A percentile compares a stretch with the other conserved stretches of the same genome.
Evolutionary conservation across 148 eudicot species (phyloP).

Genomic region (Gaultheria prostrata): DNA sequence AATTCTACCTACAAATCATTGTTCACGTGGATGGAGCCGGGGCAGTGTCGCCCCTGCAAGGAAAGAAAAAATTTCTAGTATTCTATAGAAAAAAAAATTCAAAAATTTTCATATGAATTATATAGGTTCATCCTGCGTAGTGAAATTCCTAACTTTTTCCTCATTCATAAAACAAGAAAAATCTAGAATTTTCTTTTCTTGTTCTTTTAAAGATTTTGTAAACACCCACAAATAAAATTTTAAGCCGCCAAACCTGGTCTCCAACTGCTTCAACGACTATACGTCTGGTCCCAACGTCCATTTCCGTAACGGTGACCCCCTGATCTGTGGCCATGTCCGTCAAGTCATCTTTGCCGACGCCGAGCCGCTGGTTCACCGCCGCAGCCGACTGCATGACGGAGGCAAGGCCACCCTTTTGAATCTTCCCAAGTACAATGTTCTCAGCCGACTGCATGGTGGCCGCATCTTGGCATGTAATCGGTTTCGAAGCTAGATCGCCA

Average conservation of each 20-base stretch:
- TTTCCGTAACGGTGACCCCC: slow-evolving; percentile 25
- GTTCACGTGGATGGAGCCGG: too few species aligned
- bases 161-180: too few species aligned
- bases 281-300: neutral
- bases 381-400: slow-evolving; percentile 67
- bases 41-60: too few species aligned
- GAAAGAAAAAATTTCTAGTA: too few species aligned
- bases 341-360: slow-evolving; percentile 24
- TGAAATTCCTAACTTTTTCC: too few species aligned
- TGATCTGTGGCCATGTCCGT: slow-evolving; percentile 22
- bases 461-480: slow-evolving; percentile 52
- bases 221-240: neutral
- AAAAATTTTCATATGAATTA: too few species aligned
- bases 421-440: slow-evolving; percentile 39
- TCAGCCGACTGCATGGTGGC: slow-evolving; percentile 65
- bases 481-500: slow-evolving; percentile 41
- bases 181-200: too few species aligned
- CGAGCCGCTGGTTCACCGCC: slow-evolving; percentile 36
- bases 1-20: too few species aligned
- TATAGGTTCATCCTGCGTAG: too few species aligned
- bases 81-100: too few species aligned
- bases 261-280: neutral
- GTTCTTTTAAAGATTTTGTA: neutral
- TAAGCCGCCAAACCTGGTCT: neutral
- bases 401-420: slow-evolving; percentile 49